Evolutionary conservation across 805 yeast genomes (phyloP).

Genomic region (Kazachstania africana): DNA sequence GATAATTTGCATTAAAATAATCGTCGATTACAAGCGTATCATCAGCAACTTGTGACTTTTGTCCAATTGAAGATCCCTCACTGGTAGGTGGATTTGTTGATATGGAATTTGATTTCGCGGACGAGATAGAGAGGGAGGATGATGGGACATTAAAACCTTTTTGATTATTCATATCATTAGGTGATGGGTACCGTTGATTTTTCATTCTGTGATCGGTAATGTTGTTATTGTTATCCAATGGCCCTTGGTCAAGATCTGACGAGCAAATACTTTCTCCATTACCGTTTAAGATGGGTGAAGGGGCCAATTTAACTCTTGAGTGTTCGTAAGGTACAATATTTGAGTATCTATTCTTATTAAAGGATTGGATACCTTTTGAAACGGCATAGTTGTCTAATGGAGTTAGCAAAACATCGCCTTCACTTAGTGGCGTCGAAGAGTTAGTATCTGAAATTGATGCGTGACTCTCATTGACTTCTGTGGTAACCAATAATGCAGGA

Average conservation of each 20-base stretch:
- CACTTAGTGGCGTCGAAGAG: background rate
- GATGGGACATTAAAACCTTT: too few species aligned
- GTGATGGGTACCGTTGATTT: background rate
- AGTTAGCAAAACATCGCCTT: slow-evolving; percentile 14
- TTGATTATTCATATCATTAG: background rate
- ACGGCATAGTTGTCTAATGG: slow-evolving; percentile 29
- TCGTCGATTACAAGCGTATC: too few species aligned
- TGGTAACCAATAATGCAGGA: background rate
- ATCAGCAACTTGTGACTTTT: slow-evolving; percentile 5
- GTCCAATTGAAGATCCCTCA: background rate
- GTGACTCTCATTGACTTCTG: background rate
- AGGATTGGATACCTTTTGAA: slow-evolving; percentile 65
- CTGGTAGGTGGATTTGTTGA: background rate
- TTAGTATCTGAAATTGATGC: background rate
- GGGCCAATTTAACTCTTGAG: slow-evolving; percentile 48
- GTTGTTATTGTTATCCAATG: background rate
- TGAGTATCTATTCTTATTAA: slow-evolving; percentile 71
- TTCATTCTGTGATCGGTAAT: background rate
- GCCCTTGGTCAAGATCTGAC: too few species aligned
- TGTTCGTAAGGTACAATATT: slow-evolving; percentile 82
- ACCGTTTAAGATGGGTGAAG: slow-evolving; percentile 17
- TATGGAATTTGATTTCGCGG: background rate
- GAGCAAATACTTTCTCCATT: background rate
- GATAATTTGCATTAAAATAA: slow-evolving; percentile 83
- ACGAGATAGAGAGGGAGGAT: background rate